Base-by-base conservation (phyloP, 176 grass and related monocot species). In the Cenchrus americanus region DNA sequence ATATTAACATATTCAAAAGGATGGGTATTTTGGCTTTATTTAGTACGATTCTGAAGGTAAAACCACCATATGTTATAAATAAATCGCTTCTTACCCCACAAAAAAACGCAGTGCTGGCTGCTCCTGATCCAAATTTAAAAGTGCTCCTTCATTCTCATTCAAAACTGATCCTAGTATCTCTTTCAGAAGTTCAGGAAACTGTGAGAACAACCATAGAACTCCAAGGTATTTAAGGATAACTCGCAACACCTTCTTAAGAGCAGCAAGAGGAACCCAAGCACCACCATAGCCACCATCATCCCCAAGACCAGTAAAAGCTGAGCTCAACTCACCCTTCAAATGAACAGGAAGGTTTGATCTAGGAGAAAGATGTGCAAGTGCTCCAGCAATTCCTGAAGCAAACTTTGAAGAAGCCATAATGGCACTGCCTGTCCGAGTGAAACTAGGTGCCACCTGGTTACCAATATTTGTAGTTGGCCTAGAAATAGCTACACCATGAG, bases 51-150 rank as follows among this genome's bases (percentile, higher is more conserved):
- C 19, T 69, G 21, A 50, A 44, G 41, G 37, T 59, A 44, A 62
- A 53, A 48, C 6, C 69, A 80, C 18, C 11, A 77, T 14, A 80
- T 64, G 26, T 22, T 81, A 80, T 13, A 18, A 80, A 54, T 77
- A 82, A 75, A 61, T 49, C 83, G 50, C 40, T 65, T 72, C 84
- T 95, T 94, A 97, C 95, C 95, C 95, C 23, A 97, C 95, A 69
- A 94, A 97, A 72, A 97, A 97, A 41, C 95, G 95, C 84, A 97
- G 78, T 23, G 95, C 95, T 50, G 95, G 95, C 76, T 97, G 95
- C 84, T 97, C 95, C 79, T 93, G 95, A 88, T 97, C 95, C 89
- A 97, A 92, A 94, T 97, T 97, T 71, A 97, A 68, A 80, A 94
- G 95, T 48, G 90, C 86, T 21, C 95, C 92, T 84, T 94, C 92